Evolutionary conservation across 257 asterid genomes (phyloP), one percentile per base, ranked within the genome.

Genomic region (Ballota nigra): DNA sequence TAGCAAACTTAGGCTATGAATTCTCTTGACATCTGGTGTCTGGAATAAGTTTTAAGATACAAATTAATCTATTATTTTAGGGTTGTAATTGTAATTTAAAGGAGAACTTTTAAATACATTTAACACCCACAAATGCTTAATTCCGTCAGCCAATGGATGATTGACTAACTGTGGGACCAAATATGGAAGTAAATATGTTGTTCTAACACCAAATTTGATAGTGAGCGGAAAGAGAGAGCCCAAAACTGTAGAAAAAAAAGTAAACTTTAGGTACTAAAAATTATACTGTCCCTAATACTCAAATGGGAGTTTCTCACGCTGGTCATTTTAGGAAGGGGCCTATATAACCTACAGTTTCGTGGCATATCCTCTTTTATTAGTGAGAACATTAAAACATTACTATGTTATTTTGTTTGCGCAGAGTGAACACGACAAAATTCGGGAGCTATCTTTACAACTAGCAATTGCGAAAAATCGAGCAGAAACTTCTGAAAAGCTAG

Each of bases 341-440:
- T 15, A 8, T 15, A 8, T 28, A 29, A 26, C 19, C 38, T 26
- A 33, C 53, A 18, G n/a, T 62, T 43, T 43, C 23, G 58, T 45
- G 23, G 66, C 73, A 29, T 7, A 36, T 36, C 43, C 43, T 36
- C 43, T 36, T 1, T 36, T 36, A 36, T 36, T 36, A 33, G 7
- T 4, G 73, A 38, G 24, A 19, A 47, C 55, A 47, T 16, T 47
- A 56, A 33, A 71, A 8, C 34, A 47, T 43, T 18, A n/a, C 11
- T n/a, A 6, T 55, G 66, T 20, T 62, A 8, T 69, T 40, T 66
- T 58, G 41, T 65, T 45, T 84, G 57, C 81, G 83, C 83, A 93
- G 98, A 89, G 81, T 53, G 98, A 93, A 69, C 88, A 82, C n/a
- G 97, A 91, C 29, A 93, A 86, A 80, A 89, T 93, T 28, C 82